Evolutionary conservation across 1,139 yeast species (phyloP), one percentile per base, ranked within the genome.

Genomic region (Pichia inconspicua): DNA sequence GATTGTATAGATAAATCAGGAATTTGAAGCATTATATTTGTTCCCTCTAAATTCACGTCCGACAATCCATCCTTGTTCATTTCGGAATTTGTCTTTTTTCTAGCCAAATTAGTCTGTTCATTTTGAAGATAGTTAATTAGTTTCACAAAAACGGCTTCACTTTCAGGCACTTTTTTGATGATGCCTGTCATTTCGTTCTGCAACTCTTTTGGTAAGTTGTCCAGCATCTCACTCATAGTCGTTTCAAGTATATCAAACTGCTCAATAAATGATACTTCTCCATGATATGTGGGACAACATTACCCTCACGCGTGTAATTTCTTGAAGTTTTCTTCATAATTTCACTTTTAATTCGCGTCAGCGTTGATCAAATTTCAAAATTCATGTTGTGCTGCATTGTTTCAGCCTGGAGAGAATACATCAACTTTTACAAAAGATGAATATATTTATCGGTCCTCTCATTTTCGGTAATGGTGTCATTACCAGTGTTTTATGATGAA

Each of bases 401-500:
- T 27, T 27, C 11, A 27, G 30, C 30, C 30, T 2, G 19, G 19
- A 17, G 19, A 17, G 19, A 17, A 17, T 17, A 17, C 19, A 17
- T 17, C 19, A 17, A 17, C 19, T 17, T 17, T 17, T 17, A 17
- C 19, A 17, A 17, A 17, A 17, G 19, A 17, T 17, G 3, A 17
- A 17, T 17, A 17, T 17, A 17, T 17, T 17, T 17, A 17, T 17
- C 3, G 19, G 19, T 17, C 19, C 19, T 17, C 19, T 17, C 19
- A 17, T 17, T 17, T 32, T n/a, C 37, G 11, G 11, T 4, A 7
- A 34, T 34, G 37, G 37, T 34, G 19, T 15, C 22, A 9, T 12
- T 36, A 15, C 40, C 40, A 86, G 56, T 84, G 85, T 37, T 83
- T 95, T n/a, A 39, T 14, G 62, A 58, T 35, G 66, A 61, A 40